Evolutionary conservation across 306 rosid species (phyloP), one percentile per base, ranked within the genome.

Genomic region (Malus asiatica): DNA sequence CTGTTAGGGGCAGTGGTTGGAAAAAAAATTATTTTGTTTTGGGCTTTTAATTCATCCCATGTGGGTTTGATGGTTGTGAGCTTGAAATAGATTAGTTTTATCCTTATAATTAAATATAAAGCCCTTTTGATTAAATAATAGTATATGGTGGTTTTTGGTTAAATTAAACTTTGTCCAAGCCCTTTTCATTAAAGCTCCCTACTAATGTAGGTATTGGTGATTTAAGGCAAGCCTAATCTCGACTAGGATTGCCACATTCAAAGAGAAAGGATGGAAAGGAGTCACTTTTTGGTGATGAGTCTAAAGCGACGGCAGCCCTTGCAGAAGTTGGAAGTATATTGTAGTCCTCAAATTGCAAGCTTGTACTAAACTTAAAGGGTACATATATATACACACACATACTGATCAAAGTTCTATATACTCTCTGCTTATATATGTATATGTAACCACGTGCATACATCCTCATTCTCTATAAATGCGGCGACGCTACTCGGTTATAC

Each of bases 311-410:
- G 38, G 38, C 38, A 35, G 2, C 38, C 16, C 73, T 95, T 79
- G 85, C 80, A 82, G 96, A 95, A 86, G 93, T 92, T 8, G 78
- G 38, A 90, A 82, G 97, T 90, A 29, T 95, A 90, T 68, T 95
- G 97, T 65, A 88, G 92, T 73, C 97, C 97, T 75, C 69, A 89
- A 80, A 92, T 95, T 83, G 99, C 97, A 78, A 95, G 93, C 86
- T 83, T 95, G 80, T 90, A 95, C 81, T 90, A 86, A 48, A 87
- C 67, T 8, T 80, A 22, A 32, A 15, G 53, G 6, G 53, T 48
- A 48, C 5, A 46, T 14, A 46, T 15, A 40, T 0, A 12, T 2
- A 14, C 16, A 48, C 19, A 48, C 16, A 48, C 16, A 40, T 40
- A 45, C 16, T 14, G 15, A 5, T 46, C 19, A 46, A 46, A 16